Evolutionary conservation across 352 stramenopile species (phyloP).

Genomic region (Phytophthora sp.): DNA sequence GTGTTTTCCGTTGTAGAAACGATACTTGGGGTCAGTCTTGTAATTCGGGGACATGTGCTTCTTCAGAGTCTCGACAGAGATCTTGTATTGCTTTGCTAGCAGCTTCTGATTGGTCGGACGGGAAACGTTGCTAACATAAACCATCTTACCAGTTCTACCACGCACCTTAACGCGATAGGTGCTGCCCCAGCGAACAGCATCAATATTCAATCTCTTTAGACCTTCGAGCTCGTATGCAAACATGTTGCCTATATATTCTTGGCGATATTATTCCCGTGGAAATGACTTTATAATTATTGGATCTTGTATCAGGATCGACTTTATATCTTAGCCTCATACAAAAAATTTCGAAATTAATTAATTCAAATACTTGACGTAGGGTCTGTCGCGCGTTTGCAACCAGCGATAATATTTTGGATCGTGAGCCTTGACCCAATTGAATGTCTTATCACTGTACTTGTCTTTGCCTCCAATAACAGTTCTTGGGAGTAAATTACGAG

Average conservation of each 20-base stretch:
- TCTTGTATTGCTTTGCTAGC: not conserved
- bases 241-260: not conserved
- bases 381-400: no score
- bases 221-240: not conserved
- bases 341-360: no score
- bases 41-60: not conserved
- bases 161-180: not conserved
- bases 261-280: not conserved
- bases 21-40: not conserved
- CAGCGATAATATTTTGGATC: no score
- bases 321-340: no score
- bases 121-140: not conserved
- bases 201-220: not conserved
- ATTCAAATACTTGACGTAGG: no score
- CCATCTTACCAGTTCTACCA: not conserved
- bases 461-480: no score
- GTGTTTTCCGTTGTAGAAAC: not conserved
- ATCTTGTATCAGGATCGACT: no score
- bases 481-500: no score
- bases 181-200: not conserved
- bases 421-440: no score
- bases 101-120: not conserved
- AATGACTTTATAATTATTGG: not conserved
- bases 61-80: not conserved
- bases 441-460: no score